Conservation (phyloP, 108 stramenopile genomes). For the Cyclotella distinguenda region DNA sequence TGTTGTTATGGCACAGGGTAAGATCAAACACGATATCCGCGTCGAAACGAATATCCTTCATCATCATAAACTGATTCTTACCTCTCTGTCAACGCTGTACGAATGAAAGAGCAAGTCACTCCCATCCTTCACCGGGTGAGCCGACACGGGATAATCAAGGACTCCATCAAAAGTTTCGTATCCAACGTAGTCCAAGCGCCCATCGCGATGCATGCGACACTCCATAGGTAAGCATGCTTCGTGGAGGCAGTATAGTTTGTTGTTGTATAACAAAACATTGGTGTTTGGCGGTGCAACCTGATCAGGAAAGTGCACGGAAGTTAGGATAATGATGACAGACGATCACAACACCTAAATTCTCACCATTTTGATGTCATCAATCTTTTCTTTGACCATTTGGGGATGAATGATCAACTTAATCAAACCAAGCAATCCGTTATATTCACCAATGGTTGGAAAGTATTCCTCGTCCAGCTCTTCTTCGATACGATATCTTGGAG, state of each 20-base stretch:
- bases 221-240: constrained; percentile 47
- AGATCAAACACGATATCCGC: no score
- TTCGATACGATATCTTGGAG: constrained; percentile 47
- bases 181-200: constrained; percentile 37
- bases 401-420: constrained; percentile 30
- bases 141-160: constrained; percentile 49
- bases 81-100: constrained; percentile 38
- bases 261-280: constrained; percentile 30
- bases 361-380: constrained; percentile 32
- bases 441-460: constrained; percentile 46
- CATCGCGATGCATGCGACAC: constrained; percentile 40
- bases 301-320: neutral
- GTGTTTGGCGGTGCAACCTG: constrained; percentile 3
- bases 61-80: no score
- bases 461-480: constrained; percentile 42
- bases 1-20: no score
- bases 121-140: constrained; percentile 41
- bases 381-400: constrained; percentile 38
- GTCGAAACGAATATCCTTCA: no score
- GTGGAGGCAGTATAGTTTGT: constrained; percentile 48
- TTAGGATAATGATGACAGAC: neutral
- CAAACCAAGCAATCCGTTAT: constrained; percentile 38
- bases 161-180: constrained; percentile 37
- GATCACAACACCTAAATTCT: neutral
- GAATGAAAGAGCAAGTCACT: constrained; percentile 46